Evolutionary conservation across 495 filamentous ascomycete genomes (phyloP), one percentile per base, ranked within the genome.

Genomic region (Cercophora scortea): DNA sequence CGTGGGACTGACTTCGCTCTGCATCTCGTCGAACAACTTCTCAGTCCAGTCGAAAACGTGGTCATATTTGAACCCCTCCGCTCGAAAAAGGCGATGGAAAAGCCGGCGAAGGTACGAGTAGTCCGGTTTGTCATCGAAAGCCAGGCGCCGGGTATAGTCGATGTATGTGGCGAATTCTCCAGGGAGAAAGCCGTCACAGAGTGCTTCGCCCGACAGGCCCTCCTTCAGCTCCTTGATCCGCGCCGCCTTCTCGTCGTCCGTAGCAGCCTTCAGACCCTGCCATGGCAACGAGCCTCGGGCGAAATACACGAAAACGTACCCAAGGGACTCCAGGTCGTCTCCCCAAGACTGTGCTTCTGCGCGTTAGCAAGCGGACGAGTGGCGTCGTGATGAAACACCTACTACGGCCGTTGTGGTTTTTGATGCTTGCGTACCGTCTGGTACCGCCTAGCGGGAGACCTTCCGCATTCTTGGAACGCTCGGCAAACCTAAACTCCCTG

Each of bases 241-340:
- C 32, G 45, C 53, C 13, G 51, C 39, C 43, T 42, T 49, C 45
- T 58, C 53, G 6, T 56, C 36, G 25, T 57, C 45, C 15, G 54
- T 58, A n/a, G 57, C 18, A 51, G 59, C 43, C 51, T 57, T 50
- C 13, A 62, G 39, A 47, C 55, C 57, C 42, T 69, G 54, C 71
- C 69, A 76, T 19, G 68, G 73, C 12, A 75, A 59, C n/a, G 55
- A 57, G 47, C 71, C 66, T 33, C 58, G 57, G 50, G 64, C 44
- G 38, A 75, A 67, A 54, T 71, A 70, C 16, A 70, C 35, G 15
- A 71, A 50, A 12, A 71, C 48, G 52, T 73, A 76, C 49, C 69
- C 69, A 18, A 76, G 54, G 46, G 66, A 64, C 51, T 76, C 69
- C 49, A 76, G 47, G 45, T 74, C 66, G 47, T 74, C 66, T 11